Evolutionary conservation across 352 stramenopile species (phyloP).

Genomic region (Thraustochytrium sp.): DNA sequence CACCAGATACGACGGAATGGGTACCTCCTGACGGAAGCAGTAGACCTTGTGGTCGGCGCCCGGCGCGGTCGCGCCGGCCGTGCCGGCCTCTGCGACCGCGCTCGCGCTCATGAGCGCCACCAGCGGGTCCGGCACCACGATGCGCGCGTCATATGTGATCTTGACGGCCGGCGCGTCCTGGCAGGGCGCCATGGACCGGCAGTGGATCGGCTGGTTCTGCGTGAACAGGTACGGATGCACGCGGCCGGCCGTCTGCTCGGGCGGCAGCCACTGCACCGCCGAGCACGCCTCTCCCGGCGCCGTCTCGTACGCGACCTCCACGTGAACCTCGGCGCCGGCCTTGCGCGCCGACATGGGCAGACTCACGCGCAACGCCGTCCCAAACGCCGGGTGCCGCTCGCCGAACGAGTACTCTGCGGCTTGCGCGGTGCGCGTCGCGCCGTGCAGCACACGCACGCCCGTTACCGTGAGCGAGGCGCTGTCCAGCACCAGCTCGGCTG

Average conservation of each 20-base stretch:
- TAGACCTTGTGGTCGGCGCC: constrained; percentile 54
- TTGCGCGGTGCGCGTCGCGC: constrained; percentile 49
- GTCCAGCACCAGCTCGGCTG: constrained; percentile 65
- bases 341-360: constrained; percentile 47
- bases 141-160: constrained; percentile 83
- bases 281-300: constrained; percentile 61
- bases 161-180: constrained; percentile 86
- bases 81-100: constrained; percentile 35
- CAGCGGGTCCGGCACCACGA: constrained; percentile 81
- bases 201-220: constrained; percentile 88
- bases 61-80: constrained; percentile 40
- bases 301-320: constrained; percentile 70
- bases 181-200: constrained; percentile 86
- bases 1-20: constrained; percentile 90
- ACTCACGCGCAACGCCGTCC: constrained; percentile 58
- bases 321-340: constrained; percentile 40
- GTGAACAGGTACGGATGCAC: constrained; percentile 89
- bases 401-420: constrained; percentile 10
- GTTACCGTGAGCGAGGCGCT: constrained; percentile 70
- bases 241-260: constrained; percentile 86
- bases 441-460: constrained; percentile 57
- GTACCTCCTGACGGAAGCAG: constrained; percentile 77
- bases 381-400: constrained; percentile 49
- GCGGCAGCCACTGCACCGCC: constrained; percentile 81
- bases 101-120: constrained; percentile 63